Percentiles rank a stretch among this genome's conserved stretches.
phyloP scores from a whole-genome alignment of 768 basidiomycete species.

The Amanita exitialis region DNA sequence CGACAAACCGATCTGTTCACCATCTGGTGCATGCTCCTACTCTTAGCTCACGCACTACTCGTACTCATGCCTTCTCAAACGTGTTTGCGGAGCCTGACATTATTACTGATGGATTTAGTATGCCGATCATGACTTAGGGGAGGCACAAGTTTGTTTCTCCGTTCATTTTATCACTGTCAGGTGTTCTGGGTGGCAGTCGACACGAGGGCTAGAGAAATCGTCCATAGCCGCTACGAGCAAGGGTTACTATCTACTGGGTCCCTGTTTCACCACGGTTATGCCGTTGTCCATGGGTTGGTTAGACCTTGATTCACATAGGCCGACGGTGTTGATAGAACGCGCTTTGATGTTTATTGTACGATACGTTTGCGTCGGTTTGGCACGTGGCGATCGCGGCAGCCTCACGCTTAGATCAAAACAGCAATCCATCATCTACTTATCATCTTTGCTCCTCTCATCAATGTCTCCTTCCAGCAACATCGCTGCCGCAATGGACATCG shows the following conservation, averaged over 20 bases:
- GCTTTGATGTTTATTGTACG: not conserved
- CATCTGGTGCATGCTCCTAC: not conserved
- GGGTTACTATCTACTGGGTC: not conserved
- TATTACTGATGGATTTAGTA: not conserved
- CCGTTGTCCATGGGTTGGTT: not conserved
- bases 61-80: not conserved
- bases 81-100: not conserved
- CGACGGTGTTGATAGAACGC: not conserved
- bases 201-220: not conserved
- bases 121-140: not conserved
- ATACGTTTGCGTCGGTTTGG: not conserved
- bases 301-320: not conserved
- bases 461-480: constrained; percentile 31
- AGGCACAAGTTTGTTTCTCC: not conserved
- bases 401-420: constrained; percentile 8
- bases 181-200: not conserved
- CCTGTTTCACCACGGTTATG: not conserved
- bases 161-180: not conserved
- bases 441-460: constrained; percentile 8
- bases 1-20: not conserved
- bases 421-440: not conserved
- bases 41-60: not conserved
- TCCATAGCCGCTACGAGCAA: not conserved
- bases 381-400: constrained; percentile 9
- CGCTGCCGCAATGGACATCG: constrained; percentile 65